Evolutionary conservation across 192 early-diverging fungal genomes (phyloP).

Genomic region (Dissophora ornata): DNA sequence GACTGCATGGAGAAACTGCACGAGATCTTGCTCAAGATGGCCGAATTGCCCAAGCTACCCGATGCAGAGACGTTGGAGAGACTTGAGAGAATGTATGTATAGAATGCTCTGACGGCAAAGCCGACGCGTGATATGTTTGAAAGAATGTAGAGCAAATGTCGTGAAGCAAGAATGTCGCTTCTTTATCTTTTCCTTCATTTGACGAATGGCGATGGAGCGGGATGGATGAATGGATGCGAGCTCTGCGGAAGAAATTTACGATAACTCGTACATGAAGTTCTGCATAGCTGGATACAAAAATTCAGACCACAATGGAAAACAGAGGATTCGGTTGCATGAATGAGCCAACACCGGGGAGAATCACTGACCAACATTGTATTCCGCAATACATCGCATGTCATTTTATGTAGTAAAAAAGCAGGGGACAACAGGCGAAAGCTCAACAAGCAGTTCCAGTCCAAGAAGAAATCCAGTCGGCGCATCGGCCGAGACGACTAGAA

Average conservation of each 20-base stretch:
- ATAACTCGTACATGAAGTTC: too few relatives aligned
- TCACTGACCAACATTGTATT: background rate
- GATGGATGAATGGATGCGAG: too few relatives aligned
- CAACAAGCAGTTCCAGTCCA: constrained; percentile 71
- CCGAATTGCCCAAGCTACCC: constrained; percentile 74
- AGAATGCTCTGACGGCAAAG: background rate
- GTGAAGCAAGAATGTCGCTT: too few relatives aligned
- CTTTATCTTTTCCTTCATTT: too few relatives aligned
- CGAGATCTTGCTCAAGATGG: constrained; percentile 67
- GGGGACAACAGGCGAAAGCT: constrained; percentile 69
- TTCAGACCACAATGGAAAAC: too few relatives aligned
- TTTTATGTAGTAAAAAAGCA: constrained; percentile 60
- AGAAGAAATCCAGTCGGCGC: constrained; percentile 73
- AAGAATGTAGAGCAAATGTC: too few relatives aligned
- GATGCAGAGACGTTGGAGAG: constrained; percentile 69
- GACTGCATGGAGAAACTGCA: constrained; percentile 83
- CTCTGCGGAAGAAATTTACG: too few relatives aligned
- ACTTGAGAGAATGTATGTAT: constrained; percentile 69
- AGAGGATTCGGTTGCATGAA: too few relatives aligned
- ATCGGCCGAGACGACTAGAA: constrained; percentile 57
- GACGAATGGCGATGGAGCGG: too few relatives aligned
- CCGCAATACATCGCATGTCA: background rate
- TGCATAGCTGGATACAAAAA: too few relatives aligned
- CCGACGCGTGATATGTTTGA: too few relatives aligned
- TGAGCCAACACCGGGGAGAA: too few relatives aligned